Conservation (phyloP, 2,329 filamentous ascomycete species). For the Metarhizium guizhouense region DNA sequence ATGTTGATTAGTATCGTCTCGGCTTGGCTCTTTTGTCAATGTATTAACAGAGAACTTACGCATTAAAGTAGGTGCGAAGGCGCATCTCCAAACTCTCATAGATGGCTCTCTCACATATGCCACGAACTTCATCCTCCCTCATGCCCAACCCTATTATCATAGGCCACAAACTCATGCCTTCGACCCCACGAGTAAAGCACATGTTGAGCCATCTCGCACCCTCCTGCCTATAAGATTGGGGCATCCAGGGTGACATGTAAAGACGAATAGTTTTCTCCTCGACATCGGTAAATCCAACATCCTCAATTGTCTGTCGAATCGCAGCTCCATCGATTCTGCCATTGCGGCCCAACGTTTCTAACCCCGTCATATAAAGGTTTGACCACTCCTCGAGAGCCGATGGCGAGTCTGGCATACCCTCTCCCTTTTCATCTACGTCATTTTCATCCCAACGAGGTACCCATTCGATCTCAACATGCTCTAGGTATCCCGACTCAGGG, state of each 20-base stretch:
- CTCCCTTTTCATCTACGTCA: constrained; percentile 34
- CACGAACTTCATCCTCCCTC: constrained; percentile 50
- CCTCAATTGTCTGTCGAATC: constrained; percentile 52
- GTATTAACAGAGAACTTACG: constrained; percentile 48
- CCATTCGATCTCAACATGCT: constrained; percentile 87
- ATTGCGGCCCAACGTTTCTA: constrained; percentile 53
- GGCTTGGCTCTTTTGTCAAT: background rate
- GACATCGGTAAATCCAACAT: constrained; percentile 73
- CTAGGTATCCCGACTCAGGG: constrained; percentile 66
- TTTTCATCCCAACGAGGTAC: constrained; percentile 50
- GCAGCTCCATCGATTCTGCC: constrained; percentile 45
- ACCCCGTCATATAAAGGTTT: constrained; percentile 56
- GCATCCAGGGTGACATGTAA: constrained; percentile 66
- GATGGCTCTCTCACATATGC: constrained; percentile 49
- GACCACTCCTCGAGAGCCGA: constrained; percentile 62
- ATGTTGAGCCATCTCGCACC: constrained; percentile 80
- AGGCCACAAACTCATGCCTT: constrained; percentile 64
- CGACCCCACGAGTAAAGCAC: constrained; percentile 62
- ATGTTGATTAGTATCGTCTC: constrained; percentile 6
- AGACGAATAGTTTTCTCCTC: constrained; percentile 59
- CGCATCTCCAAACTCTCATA: constrained; percentile 57
- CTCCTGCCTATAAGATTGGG: constrained; percentile 53
- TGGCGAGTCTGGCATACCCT: constrained; percentile 41
- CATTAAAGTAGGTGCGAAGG: constrained; percentile 63
- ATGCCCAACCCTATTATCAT: constrained; percentile 45